Base-by-base conservation (phyloP, 306 rosid species). In the Coriaria nepalensis region DNA sequence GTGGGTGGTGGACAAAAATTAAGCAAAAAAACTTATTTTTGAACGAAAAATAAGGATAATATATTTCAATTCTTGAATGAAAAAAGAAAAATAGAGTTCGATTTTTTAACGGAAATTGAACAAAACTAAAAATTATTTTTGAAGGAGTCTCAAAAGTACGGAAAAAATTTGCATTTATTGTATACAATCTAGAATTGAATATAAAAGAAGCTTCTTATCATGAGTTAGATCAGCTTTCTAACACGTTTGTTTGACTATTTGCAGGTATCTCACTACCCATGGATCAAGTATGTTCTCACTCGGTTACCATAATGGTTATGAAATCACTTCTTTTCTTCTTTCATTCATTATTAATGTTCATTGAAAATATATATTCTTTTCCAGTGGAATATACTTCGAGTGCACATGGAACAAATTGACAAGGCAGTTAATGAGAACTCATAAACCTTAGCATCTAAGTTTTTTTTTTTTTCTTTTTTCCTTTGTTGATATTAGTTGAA, bases 351-450 rank as follows among this genome's bases (percentile, higher is more conserved):
- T 9, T 40, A 0, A 14, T 35, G 13, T 35, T 38, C 15, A 39
- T 44, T 44, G 14, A 43, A 45, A 34, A 13, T 41, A n/a, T 35
- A 8, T 20, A 45, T 50, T 46, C 13, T 47, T 38, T 33, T 41
- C 87, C 78, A 90, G 98, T 90, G 98, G 98, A 79, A 63, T 45
- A 64, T 71, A 38, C 85, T 90, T 11, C 80, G 85, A 10, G 49
- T 63, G 49, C 93, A 84, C 40, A 61, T 77, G 36, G 95, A 68
- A 47, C 82, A 73, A 63, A 81, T 90, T 53, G 95, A 85, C 62
- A 47, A 71, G 69, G 98, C 77, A 33, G 73, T 90, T 20, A 51
- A 35, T 13, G 87, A 76, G 52, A 73, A 50, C 48, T 20, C 29
- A 20, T 20, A 20, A 55, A 66, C 7, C 75, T 65, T 70, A 56